Evolutionary conservation across 148 eudicot species (phyloP).

Genomic region (Vaccinium myrtillus): DNA sequence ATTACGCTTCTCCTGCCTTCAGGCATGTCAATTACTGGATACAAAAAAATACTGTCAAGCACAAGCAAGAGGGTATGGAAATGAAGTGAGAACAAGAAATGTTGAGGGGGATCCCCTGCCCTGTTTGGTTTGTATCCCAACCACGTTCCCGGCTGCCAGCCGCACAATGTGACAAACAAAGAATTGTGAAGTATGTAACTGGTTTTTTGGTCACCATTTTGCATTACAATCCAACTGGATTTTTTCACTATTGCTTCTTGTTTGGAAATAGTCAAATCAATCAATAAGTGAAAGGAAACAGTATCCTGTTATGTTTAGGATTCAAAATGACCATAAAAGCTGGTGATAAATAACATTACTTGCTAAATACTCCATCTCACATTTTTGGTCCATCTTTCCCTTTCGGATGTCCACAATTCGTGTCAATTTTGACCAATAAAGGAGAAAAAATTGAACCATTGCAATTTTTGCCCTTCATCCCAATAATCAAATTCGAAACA

Average conservation of each 20-base stretch:
- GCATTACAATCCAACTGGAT: background rate
- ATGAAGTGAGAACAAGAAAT: background rate
- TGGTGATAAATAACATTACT: background rate
- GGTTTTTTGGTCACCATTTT: background rate
- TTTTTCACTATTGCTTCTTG: background rate
- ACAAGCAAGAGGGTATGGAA: background rate
- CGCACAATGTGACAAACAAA: background rate
- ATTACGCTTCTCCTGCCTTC: slow-evolving; percentile 38
- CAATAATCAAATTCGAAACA: no score
- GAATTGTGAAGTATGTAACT: background rate
- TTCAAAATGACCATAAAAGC: background rate
- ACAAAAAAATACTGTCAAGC: background rate
- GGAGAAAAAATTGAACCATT: no score
- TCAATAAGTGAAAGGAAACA: background rate
- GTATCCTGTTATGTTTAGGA: background rate
- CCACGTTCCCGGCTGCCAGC: background rate
- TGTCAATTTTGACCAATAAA: no score
- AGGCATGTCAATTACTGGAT: slow-evolving; percentile 19
- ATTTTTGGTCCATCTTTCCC: no score
- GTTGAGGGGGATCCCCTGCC: background rate
- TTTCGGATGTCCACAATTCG: no score
- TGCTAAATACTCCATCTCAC: no score
- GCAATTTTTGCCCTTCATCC: no score
- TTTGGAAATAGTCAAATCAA: background rate
- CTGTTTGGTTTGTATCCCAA: background rate